Evolutionary conservation across 495 filamentous ascomycete genomes (phyloP).

Genomic region (Thozetella sp.): DNA sequence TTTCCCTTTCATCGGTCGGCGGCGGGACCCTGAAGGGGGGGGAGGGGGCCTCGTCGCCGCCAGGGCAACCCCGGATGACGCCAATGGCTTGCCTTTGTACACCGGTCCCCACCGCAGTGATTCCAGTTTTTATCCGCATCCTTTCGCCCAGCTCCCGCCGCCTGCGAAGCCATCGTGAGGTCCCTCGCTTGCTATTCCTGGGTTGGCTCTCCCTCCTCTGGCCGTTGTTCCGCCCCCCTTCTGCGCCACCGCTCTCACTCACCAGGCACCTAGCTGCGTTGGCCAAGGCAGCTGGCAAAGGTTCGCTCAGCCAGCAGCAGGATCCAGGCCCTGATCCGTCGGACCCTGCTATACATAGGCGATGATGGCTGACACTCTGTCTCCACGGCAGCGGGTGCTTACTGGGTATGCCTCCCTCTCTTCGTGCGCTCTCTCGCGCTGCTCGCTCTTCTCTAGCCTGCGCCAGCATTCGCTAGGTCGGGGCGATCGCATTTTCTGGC

Average conservation of each 20-base stretch:
- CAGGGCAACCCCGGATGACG: background rate
- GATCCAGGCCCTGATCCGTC: too few relatives aligned
- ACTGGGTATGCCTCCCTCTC: too few relatives aligned
- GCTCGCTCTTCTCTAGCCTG: too few relatives aligned
- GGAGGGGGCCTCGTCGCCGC: too few relatives aligned
- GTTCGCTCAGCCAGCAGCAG: too few relatives aligned
- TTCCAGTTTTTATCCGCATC: slow-evolving; percentile 3
- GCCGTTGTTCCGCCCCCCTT: background rate
- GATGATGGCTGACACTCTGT: background rate
- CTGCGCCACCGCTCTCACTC: background rate
- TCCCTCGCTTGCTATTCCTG: background rate
- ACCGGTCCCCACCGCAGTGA: background rate
- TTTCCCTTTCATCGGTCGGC: background rate
- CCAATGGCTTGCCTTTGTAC: background rate
- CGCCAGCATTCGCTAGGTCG: background rate
- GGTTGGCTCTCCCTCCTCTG: too few relatives aligned
- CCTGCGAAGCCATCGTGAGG: background rate
- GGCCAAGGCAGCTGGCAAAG: too few relatives aligned
- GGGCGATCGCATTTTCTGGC: background rate
- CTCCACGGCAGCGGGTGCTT: background rate
- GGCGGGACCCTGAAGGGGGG: background rate
- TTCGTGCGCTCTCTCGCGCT: too few relatives aligned
- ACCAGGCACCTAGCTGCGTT: too few relatives aligned
- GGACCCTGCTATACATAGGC: too few relatives aligned
- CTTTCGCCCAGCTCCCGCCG: background rate